Evolutionary conservation across 1,284 basidiomycete species (phyloP).

Genomic region (Heimioporus retisporus): DNA sequence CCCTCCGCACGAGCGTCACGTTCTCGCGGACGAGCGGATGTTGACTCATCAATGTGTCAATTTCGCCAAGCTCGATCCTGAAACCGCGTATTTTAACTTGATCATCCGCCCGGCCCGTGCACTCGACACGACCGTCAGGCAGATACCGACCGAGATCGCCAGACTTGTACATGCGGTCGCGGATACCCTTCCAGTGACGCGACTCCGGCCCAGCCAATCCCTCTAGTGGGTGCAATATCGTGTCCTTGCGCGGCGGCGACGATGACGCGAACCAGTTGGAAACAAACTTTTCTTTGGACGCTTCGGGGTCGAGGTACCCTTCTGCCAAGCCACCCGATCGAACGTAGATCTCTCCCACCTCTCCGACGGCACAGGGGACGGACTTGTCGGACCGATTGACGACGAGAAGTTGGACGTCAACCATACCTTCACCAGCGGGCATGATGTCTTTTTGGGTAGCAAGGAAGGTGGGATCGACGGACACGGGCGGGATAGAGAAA

Average conservation of each 20-base stretch:
- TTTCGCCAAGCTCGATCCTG: constrained; percentile 98
- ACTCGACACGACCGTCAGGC: constrained; percentile 96
- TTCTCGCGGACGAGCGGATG: constrained; percentile 97
- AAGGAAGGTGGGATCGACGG: constrained; percentile 90
- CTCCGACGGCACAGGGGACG: constrained; percentile 94
- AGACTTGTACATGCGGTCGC: constrained; percentile 98
- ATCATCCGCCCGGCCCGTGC: constrained; percentile 97
- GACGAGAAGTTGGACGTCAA: constrained; percentile 97
- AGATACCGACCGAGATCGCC: constrained; percentile 97
- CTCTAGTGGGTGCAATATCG: constrained; percentile 68
- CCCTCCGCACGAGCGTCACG: constrained; percentile 95
- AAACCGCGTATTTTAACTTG: constrained; percentile 99
- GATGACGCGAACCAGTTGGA: constrained; percentile 88
- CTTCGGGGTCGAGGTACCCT: constrained; percentile 91
- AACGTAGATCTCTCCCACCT: constrained; percentile 99
- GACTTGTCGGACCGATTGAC: constrained; percentile 95
- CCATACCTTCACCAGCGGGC: constrained; percentile 98
- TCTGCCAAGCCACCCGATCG: constrained; percentile 97
- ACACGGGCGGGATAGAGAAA: constrained; percentile 92
- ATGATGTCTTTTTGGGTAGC: constrained; percentile 98
- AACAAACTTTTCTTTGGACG: constrained; percentile 94
- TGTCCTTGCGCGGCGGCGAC: constrained; percentile 70
- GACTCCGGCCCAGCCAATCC: constrained; percentile 77
- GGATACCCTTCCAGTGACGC: constrained; percentile 94
- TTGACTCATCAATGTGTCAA: constrained; percentile 96